These are phyloP conservation scores for Fraxinus anomala DNA, from an alignment of 257 asterid species.

Conservation along the genomic window DNA sequence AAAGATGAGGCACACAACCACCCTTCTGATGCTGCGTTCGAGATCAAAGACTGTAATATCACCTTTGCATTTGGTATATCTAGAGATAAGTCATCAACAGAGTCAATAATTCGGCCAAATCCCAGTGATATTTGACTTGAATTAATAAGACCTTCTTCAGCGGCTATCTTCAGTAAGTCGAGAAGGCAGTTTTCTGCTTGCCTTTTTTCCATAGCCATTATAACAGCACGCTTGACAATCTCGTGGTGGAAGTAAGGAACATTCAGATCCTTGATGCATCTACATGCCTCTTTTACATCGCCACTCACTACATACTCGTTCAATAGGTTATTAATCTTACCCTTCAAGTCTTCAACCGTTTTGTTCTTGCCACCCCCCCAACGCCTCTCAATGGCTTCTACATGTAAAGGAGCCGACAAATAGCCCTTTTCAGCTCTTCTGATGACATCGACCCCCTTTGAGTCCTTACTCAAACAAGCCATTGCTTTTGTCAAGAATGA, in stretches of 20 bases:
- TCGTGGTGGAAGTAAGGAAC: constrained; percentile 92
- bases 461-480: constrained; percentile 48
- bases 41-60: constrained; percentile 64
- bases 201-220: constrained; percentile 83
- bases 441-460: constrained; percentile 69
- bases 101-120: constrained; percentile 71
- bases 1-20: constrained; percentile 87
- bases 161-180: constrained; percentile 59
- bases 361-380: constrained; percentile 92
- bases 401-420: constrained; percentile 79
- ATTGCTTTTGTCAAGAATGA: constrained; percentile 69
- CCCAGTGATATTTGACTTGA: constrained; percentile 90
- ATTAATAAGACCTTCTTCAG: constrained; percentile 75
- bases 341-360: constrained; percentile 77
- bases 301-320: constrained; percentile 74
- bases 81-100: constrained; percentile 68
- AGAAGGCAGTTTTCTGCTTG: constrained; percentile 59
- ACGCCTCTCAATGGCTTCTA: constrained; percentile 74
- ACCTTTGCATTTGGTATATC: constrained; percentile 84
- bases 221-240: constrained; percentile 75
- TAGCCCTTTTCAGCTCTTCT: constrained; percentile 76
- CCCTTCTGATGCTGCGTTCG: constrained; percentile 90
- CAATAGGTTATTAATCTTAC: constrained; percentile 59
- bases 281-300: constrained; percentile 73
- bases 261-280: constrained; percentile 78